Conservation (phyloP, 2,329 filamentous ascomycete genomes). For the Curvularia verruculosa region DNA sequence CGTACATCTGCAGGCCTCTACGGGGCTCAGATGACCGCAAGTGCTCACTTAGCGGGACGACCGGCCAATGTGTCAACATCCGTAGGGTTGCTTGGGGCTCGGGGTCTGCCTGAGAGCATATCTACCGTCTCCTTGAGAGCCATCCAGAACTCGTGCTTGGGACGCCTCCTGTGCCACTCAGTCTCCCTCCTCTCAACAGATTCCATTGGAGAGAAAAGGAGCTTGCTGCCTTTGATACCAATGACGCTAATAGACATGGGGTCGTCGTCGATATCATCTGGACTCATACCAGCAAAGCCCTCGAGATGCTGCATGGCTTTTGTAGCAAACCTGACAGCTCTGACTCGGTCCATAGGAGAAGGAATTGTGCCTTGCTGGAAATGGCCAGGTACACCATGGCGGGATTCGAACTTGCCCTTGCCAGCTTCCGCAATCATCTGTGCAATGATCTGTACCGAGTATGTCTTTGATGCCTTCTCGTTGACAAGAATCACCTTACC, state of each 20-base stretch:
- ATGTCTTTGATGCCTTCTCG: slow-evolving; percentile 87
- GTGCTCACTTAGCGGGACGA: slow-evolving; percentile 17
- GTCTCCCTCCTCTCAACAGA: slow-evolving; percentile 81
- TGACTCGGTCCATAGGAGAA: slow-evolving; percentile 93
- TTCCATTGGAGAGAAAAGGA: slow-evolving; percentile 85
- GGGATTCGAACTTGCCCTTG: slow-evolving; percentile 87
- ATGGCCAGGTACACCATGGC: slow-evolving; percentile 68
- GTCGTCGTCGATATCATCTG: slow-evolving; percentile 73
- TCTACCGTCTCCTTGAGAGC: slow-evolving; percentile 81
- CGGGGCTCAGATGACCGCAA: not conserved
- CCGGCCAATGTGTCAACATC: slow-evolving; percentile 32
- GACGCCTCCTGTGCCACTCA: slow-evolving; percentile 89
- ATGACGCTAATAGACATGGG: slow-evolving; percentile 80
- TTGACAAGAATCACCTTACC: slow-evolving; percentile 97
- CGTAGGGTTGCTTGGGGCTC: slow-evolving; percentile 24
- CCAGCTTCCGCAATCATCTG: slow-evolving; percentile 96
- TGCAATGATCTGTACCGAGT: slow-evolving; percentile 90
- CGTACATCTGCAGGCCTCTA: not conserved
- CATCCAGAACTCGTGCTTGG: slow-evolving; percentile 85
- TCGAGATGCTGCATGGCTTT: slow-evolving; percentile 94
- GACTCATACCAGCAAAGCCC: slow-evolving; percentile 68
- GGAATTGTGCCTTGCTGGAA: slow-evolving; percentile 58
- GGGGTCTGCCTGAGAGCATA: slow-evolving; percentile 69
- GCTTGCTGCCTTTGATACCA: slow-evolving; percentile 86
- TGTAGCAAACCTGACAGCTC: slow-evolving; percentile 89